Evolutionary conservation across 2,329 filamentous ascomycete genomes (phyloP), one percentile per base, ranked within the genome.

Genomic region (Periconia digitata): DNA sequence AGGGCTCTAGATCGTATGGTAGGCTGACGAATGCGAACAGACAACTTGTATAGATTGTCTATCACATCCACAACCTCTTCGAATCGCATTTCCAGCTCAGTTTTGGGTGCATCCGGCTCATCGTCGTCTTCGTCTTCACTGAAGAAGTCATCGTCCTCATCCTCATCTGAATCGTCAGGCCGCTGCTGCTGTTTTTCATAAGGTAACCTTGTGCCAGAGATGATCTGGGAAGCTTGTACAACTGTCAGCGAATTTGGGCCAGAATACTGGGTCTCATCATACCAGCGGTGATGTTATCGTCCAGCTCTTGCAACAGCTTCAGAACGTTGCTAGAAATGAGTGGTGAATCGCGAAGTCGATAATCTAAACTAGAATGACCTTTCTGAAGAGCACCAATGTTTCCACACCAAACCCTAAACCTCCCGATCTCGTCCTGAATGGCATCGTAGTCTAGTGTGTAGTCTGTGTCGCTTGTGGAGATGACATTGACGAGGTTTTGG

Each of bases 31-130:
- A 72, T 72, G 20, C 69, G 63, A 10, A 72, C 64, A 36, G 66
- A 69, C 3, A 71, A 57, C 40, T 67, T 70, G 51, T 72, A 72
- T 2, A 71, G 57, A 27, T 70, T 69, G 49, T 71, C 63, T 39
- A 71, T 58, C 8, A 71, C 70, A 38, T 72, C 69, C 3, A 68
- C 47, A n/a, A 71, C 47, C 13, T 72, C 69, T 21, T 51, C 51
- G 42, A 69, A 68, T n/a, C 69, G 64, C 59, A 70, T 66, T 7
- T 58, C 59, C 22, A 71, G 44, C 46, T 72, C 68, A 5, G 56
- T 63, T 24, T 55, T 66, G 5, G 64, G 56, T 15, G 50, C 47
- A 6, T 44, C 54, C 2, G 49, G 40, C 2, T 56, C 54, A 3
- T 56, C 58, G 2, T 64, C 58, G 2, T 64, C 56, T 12, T 66